Evolutionary conservation across 2,329 filamentous ascomycete genomes (phyloP), one percentile per base, ranked within the genome.

Genomic region (Teratosphaeria epicoccoides): DNA sequence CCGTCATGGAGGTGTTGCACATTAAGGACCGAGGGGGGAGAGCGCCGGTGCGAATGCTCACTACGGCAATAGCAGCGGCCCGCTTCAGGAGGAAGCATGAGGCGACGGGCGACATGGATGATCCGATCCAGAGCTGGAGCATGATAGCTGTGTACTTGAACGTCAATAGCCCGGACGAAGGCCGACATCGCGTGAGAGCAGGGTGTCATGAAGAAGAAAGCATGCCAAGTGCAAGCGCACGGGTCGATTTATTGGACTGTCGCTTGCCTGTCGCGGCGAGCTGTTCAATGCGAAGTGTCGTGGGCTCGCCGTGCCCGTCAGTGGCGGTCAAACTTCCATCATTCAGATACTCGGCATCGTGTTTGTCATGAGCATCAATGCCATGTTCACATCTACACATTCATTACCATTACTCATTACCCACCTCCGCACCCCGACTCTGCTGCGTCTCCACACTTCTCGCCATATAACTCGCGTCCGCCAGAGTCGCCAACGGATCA

Each of bases 341-440:
- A n/a, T n/a, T n/a, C n/a, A n/a, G n/a, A n/a, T n/a, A n/a, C n/a
- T 29, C 28, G 28, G 28, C 28, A 29, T 11, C 28, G n/a, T n/a
- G n/a, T n/a, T n/a, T n/a, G n/a, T 6, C n/a, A 9, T 40, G n/a
- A 17, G 14, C 33, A 40, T 40, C n/a, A 40, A 22, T 20, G 33
- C 20, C n/a, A 17, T 20, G 14, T 40, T 14, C 14, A 9, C 33
- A 40, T 40, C 33, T 40, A 40, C 33, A 40, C n/a, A 20, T 40
- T 17, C 33, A 20, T 40, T 22, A 40, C 47, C 47, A 40, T 26
- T 24, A 46, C 43, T 46, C 43, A 24, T 46, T 24, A 46, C 22
- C 9, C 40, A 43, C 17, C 17, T 43, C 10, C 40, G 10, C 9
- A 81, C 0, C 71, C 86, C 10, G 2, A 28, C 9, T n/a, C 33